Percentiles rank a stretch among this genome's conserved stretches.
Conservation (phyloP, 1,139 yeast genomes). For the Sugiyamaella grinbergsii region DNA sequence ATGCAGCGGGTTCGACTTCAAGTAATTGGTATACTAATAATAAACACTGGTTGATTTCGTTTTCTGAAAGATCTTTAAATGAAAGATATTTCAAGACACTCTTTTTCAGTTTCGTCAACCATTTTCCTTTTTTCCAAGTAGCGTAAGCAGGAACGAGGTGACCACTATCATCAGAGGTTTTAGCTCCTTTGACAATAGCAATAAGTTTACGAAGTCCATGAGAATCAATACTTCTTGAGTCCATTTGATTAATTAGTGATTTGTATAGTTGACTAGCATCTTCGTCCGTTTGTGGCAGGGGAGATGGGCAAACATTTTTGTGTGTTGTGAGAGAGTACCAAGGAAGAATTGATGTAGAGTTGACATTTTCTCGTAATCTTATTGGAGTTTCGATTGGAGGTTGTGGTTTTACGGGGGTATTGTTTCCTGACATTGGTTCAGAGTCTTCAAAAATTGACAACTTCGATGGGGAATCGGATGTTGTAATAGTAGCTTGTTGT, state of each 20-base stretch:
- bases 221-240: constrained; percentile 28
- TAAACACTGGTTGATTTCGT: constrained; percentile 31
- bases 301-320: constrained; percentile 31
- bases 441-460: constrained; percentile 28
- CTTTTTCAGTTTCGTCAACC: constrained; percentile 27
- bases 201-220: constrained; percentile 35
- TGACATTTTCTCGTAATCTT: constrained; percentile 19
- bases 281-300: constrained; percentile 31
- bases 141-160: constrained; percentile 25
- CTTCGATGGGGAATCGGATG: constrained; percentile 14
- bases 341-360: constrained; percentile 10
- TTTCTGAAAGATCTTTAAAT: constrained; percentile 24
- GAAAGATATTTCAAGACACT: constrained; percentile 27
- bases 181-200: constrained; percentile 29
- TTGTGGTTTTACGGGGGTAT: constrained; percentile 2
- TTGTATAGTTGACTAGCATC: constrained; percentile 34
- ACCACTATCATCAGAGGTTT: neutral
- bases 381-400: constrained; percentile 16
- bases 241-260: constrained; percentile 28
- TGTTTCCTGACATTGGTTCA: constrained; percentile 10
- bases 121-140: constrained; percentile 30
- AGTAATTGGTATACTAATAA: constrained; percentile 31
- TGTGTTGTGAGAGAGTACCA: constrained; percentile 30
- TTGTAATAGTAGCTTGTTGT: neutral
- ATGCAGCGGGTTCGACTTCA: constrained; percentile 23